Evolutionary conservation across 805 yeast genomes (phyloP).

Genomic region (Wickerhamiella parazyma): DNA sequence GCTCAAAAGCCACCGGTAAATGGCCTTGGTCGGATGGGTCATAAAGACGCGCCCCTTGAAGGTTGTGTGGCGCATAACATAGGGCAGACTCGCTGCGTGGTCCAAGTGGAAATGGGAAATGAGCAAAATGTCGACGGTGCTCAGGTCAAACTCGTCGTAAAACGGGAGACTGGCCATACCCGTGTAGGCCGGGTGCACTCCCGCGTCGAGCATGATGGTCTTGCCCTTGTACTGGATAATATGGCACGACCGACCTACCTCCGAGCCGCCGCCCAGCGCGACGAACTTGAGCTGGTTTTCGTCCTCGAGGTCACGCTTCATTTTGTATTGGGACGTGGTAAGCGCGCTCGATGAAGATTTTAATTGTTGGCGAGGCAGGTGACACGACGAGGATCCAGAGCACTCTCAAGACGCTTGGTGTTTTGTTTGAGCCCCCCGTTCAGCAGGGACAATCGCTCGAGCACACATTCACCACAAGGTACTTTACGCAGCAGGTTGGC

Average conservation of each 20-base stretch:
- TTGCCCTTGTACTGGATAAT: constrained; percentile 84
- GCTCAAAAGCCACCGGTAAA: constrained; percentile 84
- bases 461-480: constrained; percentile 22
- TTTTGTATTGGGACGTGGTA: neutral
- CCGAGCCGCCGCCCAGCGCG: constrained; percentile 96
- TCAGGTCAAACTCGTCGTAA: constrained; percentile 86
- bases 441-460: constrained; percentile 11
- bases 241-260: constrained; percentile 95
- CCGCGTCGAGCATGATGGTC: constrained; percentile 94
- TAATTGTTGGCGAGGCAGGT: constrained; percentile 24
- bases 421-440: constrained; percentile 4
- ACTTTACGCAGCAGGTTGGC: constrained; percentile 25
- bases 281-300: constrained; percentile 49
- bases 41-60: constrained; percentile 93
- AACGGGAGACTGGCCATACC: constrained; percentile 89
- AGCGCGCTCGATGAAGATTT: constrained; percentile 17
- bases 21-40: constrained; percentile 99
- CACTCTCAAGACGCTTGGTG: neutral
- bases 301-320: constrained; percentile 11
- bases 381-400: constrained; percentile 23
- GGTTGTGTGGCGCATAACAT: constrained; percentile 92
- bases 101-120: constrained; percentile 95
- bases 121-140: constrained; percentile 71
- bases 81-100: constrained; percentile 96
- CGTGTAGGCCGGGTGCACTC: constrained; percentile 88